Base-by-base conservation (phyloP, 176 grass and related monocot species). In the Phoenix dactylifera region DNA sequence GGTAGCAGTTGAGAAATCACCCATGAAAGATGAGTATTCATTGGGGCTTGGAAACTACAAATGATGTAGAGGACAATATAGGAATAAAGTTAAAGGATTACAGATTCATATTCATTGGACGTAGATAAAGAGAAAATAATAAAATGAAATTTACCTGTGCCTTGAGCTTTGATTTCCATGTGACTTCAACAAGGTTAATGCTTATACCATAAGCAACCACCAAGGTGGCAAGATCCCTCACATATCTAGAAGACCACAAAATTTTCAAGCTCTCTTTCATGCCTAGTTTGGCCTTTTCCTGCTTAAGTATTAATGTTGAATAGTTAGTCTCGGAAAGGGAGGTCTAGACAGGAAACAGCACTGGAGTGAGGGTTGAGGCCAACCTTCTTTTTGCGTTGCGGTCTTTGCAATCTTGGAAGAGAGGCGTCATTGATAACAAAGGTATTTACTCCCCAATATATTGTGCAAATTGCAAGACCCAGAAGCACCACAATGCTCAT, bases 201-300 rank as follows among this genome's bases (percentile, higher is more conserved):
- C 93, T 98, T 77, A 98, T 98, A 65, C 93, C 93, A 68, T 98
- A 98, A 52, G 93, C 87, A 61, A 98, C 93, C 1, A 98, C 93
- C 81, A 98, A 70, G 5, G 93, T 98, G n/a, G 93, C 93, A 72
- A 98, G 87, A 89, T 98, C 93, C 76, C 93, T 98, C 57, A 98
- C 87, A 73, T 98, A 98, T 22, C 73, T 83, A 22, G 87, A 98
- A 50, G 93, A 98, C 32, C 88, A 53, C 71, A 97, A 79, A 51
- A 97, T 72, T 66, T 97, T 97, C 87, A 97, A 22, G 75, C 93
- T 97, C 76, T 97, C 93, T 22, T 88, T 84, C 84, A 92, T 54
- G 16, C 93, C 80, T 22, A 97, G 84, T 76, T 97, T 97, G 26
- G 84, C 75, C 74, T 97, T 97, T 32, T 92, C 88, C 93, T 97